phyloP scores from a whole-genome alignment of 148 eudicot genomes.

The Talinum fruticosum region DNA sequence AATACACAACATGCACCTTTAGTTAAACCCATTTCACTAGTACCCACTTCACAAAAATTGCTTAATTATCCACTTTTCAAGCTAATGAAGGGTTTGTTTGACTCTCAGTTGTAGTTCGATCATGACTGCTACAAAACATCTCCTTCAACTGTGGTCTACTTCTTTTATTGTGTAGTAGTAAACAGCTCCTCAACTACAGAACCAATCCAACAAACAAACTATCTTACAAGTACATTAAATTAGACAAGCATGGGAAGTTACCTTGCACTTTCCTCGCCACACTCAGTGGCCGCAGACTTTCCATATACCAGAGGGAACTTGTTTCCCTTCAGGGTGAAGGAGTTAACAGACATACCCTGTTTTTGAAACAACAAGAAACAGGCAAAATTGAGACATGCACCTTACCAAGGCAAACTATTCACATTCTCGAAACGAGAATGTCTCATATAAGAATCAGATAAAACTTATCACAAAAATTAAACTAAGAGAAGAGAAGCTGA shows the following conservation, averaged over 20 bases:
- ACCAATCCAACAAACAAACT: too few species aligned
- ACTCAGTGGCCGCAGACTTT: slow-evolving; percentile 12
- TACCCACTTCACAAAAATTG: too few species aligned
- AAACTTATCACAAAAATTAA: neutral
- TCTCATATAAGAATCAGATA: neutral
- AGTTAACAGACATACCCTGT: slow-evolving; percentile 42
- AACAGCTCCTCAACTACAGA: too few species aligned
- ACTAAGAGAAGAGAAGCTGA: neutral
- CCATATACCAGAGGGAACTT: slow-evolving; percentile 40
- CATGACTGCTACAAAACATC: too few species aligned
- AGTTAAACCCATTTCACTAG: neutral
- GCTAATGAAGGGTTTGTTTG: too few species aligned
- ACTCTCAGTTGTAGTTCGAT: too few species aligned
- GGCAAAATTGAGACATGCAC: neutral
- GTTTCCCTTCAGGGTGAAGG: slow-evolving; percentile 26
- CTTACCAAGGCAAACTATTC: neutral
- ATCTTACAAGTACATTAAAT: too few species aligned
- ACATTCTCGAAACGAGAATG: neutral
- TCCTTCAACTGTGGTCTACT: too few species aligned
- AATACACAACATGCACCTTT: neutral
- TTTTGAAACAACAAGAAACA: neutral
- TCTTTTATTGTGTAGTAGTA: too few species aligned
- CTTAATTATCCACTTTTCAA: too few species aligned
- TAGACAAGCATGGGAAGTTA: neutral
- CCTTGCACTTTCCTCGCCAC: slow-evolving; percentile 1